Base-by-base conservation (phyloP, 2,329 filamentous ascomycete genomes). In the Aotearoamyces nothofagi region DNA sequence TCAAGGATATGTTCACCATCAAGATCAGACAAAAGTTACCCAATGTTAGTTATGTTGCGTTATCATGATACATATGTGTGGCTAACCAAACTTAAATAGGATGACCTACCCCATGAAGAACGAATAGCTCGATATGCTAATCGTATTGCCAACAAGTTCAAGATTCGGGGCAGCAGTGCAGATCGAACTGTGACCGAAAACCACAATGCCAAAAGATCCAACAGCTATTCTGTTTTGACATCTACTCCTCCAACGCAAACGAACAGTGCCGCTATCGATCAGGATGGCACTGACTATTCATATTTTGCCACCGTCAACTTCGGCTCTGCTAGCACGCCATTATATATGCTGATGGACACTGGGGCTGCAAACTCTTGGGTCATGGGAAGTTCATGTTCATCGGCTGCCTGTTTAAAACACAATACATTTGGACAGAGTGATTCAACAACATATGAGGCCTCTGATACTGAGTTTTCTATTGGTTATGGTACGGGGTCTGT, bases 301-400 rank as follows among this genome's bases (percentile, higher is more conserved):
- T 78, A 78, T 50, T 77, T 78, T 40, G 51, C 70, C 24, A 51
- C 69, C 43, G 66, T 65, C 10, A 42, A 55, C 17, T 45, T 78
- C 10, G 73, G 73, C 9, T 69, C 70, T 3, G 51, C 56, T 9
- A 51, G 52, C 23, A 68, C 64, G 38, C 47, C 59, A 2, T 40
- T 77, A 39, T 68, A 66, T 40, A 66, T 78, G 63, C 59, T 78
- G 15, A 53, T 78, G 33, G 73, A 78, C 46, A 75, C 72, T 5
- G 73, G 73, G 15, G 70, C 72, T 22, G 67, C 67, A 13, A 82
- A 80, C 33, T 83, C 76, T 9, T 93, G 84, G 84, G 69, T 92
- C 12, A 90, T 90, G 69, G 69, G 75, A 16, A 59, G 69, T 10
- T 56, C 63, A 31, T 93, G 84, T 56, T 61, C 51, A 10, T 70